These are phyloP conservation scores for Trichosporon sp. DNA, from an alignment of 1,284 basidiomycete species.

Conservation along the genomic window DNA sequence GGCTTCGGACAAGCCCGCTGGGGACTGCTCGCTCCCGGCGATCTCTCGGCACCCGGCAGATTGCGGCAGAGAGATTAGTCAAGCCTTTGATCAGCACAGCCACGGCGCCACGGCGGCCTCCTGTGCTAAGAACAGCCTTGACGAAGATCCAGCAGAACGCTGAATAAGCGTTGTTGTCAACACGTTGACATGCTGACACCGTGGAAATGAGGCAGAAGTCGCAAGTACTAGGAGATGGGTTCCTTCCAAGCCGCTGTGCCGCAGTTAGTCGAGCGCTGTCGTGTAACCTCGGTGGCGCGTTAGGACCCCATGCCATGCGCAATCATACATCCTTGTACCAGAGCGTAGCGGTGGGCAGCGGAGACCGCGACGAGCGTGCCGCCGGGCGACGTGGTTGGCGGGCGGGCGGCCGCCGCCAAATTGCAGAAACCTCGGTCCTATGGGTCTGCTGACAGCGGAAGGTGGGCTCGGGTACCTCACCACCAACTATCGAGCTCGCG, in stretches of 20 bases:
- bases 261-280: no score
- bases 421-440: not conserved
- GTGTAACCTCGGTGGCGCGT: not conserved
- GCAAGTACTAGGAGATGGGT: no score
- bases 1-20: not conserved
- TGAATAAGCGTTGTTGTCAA: not conserved
- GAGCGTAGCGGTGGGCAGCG: not conserved
- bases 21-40: not conserved
- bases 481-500: not conserved
- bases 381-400: not conserved
- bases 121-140: not conserved
- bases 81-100: not conserved
- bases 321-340: no score
- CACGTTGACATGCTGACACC: not conserved
- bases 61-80: not conserved
- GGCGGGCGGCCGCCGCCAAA: not conserved
- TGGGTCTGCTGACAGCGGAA: not conserved
- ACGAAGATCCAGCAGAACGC: not conserved
- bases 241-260: no score
- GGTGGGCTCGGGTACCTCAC: not conserved
- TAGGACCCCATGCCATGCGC: no score
- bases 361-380: not conserved
- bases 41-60: not conserved
- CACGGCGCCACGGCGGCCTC: not conserved
- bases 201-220: no score